Conservation (phyloP, 768 basidiomycete species). For the Mycena epipterygia region DNA sequence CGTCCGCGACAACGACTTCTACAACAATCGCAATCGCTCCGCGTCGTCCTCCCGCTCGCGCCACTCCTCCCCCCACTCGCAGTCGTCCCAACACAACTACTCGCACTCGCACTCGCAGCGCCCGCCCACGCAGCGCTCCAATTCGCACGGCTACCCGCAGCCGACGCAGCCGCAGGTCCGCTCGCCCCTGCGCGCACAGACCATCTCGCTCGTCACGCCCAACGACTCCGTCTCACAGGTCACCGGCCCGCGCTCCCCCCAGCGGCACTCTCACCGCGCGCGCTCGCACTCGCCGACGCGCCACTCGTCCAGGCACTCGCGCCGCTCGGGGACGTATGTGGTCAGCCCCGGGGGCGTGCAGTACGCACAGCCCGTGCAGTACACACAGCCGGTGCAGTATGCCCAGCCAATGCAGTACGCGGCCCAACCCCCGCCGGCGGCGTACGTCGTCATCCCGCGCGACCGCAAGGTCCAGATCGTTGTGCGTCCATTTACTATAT, state of each 20-base stretch:
- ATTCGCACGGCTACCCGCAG: not conserved
- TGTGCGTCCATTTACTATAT: not conserved
- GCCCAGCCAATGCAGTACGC: not conserved
- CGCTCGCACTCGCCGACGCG: constrained; percentile 23
- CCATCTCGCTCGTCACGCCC: constrained; percentile 13
- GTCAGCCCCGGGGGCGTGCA: not conserved
- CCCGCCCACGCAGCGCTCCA: not conserved
- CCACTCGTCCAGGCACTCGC: not conserved
- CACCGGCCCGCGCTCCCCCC: not conserved
- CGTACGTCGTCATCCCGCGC: constrained; percentile 10
- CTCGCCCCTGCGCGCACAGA: constrained; percentile 17
- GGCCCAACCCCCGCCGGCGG: not conserved
- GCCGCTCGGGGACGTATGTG: constrained; percentile 6
- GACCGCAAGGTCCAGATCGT: constrained; percentile 18
- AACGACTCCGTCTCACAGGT: constrained; percentile 29
- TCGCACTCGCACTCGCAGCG: not conserved
- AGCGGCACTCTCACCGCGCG: not conserved
- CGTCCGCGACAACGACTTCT: constrained; percentile 11
- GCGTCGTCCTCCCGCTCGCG: not conserved
- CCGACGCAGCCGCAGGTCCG: not conserved
- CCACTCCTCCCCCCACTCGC: not conserved
- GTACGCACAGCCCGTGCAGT: constrained; percentile 1
- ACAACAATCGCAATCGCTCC: not conserved
- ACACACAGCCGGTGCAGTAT: not conserved
- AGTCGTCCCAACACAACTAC: not conserved